phyloP scores from a whole-genome alignment of 2,329 filamentous ascomycete species.

The Didymella arachidicola region DNA sequence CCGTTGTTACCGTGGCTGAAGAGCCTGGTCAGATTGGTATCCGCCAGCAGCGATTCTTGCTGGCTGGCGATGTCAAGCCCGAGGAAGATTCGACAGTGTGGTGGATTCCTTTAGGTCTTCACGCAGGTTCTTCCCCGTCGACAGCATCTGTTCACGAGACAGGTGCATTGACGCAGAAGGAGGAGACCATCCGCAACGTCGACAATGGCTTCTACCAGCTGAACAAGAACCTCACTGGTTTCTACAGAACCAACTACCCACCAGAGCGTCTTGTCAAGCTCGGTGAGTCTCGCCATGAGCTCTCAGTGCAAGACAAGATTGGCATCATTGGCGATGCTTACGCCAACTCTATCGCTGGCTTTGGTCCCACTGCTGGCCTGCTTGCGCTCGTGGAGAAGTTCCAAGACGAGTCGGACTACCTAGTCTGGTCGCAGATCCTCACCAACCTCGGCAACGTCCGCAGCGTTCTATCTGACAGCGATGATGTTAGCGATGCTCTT shows the following conservation, averaged over 20 bases:
- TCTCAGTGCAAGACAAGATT: conserved; percentile 90
- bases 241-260: conserved; percentile 93
- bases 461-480: conserved; percentile 83
- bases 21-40: conserved; percentile 82
- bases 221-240: conserved; percentile 87
- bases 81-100: conserved; percentile 92
- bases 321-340: conserved; percentile 89
- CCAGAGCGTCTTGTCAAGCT: conserved; percentile 82
- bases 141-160: conserved; percentile 68
- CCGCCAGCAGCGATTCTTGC: conserved; percentile 87
- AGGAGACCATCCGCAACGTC: conserved; percentile 77
- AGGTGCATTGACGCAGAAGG: conserved; percentile 76
- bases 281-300: conserved; percentile 74
- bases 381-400: conserved; percentile 88
- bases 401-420: conserved; percentile 78
- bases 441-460: conserved; percentile 78
- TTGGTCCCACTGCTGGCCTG: conserved; percentile 81
- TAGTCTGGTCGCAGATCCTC: conserved; percentile 88
- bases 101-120: conserved; percentile 92
- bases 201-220: conserved; percentile 89
- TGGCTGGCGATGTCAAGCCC: conserved; percentile 86
- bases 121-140: conserved; percentile 67
- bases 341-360: conserved; percentile 86
- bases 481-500: conserved; percentile 73
- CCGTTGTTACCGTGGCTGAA: conserved; percentile 85